Evolutionary conservation across 2,329 filamentous ascomycete species (phyloP), one percentile per base, ranked within the genome.

Genomic region (Arthroderma sp.): DNA sequence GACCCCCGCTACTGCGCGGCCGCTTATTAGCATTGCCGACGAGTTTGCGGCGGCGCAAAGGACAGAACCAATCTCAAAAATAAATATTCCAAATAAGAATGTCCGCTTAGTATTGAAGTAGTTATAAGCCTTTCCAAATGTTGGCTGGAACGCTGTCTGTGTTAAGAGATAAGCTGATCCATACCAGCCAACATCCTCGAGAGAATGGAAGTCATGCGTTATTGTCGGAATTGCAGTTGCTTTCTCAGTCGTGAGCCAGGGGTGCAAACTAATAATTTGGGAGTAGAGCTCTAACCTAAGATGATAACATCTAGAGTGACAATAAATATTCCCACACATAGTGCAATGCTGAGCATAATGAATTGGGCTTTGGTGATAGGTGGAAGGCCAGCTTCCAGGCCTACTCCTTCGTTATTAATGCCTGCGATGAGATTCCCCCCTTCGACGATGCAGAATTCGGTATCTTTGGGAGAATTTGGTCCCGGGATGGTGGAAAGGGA

Each of bases 41-140:
- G 49, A 54, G 9, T 15, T n/a, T 1, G 58, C 49, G 11, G 49
- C n/a, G 11, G 39, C 69, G 23, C 21, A 64, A 43, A 31, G 61
- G 65, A 35, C 65, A 63, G 51, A 68, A 31, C 60, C 60, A 11
- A 61, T 35, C 35, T 59, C 68, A 66, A 63, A 71, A 7, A 71
- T 53, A 1, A 63, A 28, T 4, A 71, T 62, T 13, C 61, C 62
- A 37, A 55, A 21, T 6, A 70, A 55, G 39, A 67, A 68, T 2
- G 66, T 61, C 41, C 66, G 68, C 62, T 75, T 73, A 3, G 71
- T 67, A 6, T 68, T 66, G 60, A 71, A 71, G 49, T 74, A 67
- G 2, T 66, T 70, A 52, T 75, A 76, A n/a, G 75, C 58, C 28
- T 72, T 72, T 58, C 74, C 74, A 39, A 63, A 66, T 17, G 66